A percentile compares a stretch with the other conserved stretches of the same genome.
These are phyloP conservation scores for Striga hermonthica DNA, from an alignment of 305 asterid genomes.

Conservation along the genomic window DNA sequence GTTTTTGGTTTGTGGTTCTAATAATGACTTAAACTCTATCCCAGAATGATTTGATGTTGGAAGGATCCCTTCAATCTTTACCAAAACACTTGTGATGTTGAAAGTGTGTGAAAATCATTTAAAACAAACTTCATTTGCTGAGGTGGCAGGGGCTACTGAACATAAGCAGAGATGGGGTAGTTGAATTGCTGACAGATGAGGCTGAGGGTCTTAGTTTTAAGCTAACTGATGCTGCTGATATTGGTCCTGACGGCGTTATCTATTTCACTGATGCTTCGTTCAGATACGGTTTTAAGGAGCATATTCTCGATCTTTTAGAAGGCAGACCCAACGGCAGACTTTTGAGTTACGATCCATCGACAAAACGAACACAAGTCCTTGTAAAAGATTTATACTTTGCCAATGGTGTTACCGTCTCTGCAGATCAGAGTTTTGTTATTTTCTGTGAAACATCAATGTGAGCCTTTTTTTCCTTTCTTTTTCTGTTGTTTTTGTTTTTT, in stretches of 20 bases:
- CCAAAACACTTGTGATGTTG: too few species aligned
- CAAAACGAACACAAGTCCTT: constrained; percentile 54
- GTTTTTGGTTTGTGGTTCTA: too few species aligned
- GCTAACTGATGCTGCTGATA: constrained; percentile 68
- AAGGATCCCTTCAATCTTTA: too few species aligned
- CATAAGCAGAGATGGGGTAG: constrained; percentile 52
- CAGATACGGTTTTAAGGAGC: constrained; percentile 40
- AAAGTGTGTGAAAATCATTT: too few species aligned
- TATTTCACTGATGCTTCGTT: constrained; percentile 85
- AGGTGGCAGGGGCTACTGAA: constrained; percentile 69
- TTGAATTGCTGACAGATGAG: constrained; percentile 56
- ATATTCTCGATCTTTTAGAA: constrained; percentile 41
- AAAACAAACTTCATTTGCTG: neutral
- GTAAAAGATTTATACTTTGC: constrained; percentile 57
- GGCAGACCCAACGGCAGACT: constrained; percentile 76
- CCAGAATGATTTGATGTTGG: too few species aligned
- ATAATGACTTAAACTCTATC: too few species aligned
- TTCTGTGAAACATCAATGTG: constrained; percentile 72
- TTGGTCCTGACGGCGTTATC: constrained; percentile 56
- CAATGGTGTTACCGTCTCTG: constrained; percentile 71
- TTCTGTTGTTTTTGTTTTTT: neutral
- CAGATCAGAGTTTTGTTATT: constrained; percentile 55
- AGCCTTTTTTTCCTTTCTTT: constrained; percentile 26
- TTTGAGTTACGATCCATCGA: constrained; percentile 68
- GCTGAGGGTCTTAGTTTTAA: constrained; percentile 69